phyloP scores from a whole-genome alignment of 495 filamentous ascomycete species.

The Talaromyces proteolyticus region DNA sequence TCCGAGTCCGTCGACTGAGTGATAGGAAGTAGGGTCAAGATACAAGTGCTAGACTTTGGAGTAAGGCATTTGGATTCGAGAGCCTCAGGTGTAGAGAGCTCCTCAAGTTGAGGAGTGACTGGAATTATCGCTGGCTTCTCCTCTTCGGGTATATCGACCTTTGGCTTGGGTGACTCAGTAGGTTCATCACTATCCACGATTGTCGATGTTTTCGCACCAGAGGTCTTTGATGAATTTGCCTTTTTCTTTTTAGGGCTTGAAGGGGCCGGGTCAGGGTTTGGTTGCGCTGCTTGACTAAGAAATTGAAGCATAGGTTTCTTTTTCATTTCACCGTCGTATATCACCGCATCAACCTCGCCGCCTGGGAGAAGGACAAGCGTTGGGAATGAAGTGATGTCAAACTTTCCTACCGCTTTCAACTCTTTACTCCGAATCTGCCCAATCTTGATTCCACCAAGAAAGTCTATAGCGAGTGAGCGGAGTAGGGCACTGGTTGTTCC shows the following conservation, averaged over 20 bases:
- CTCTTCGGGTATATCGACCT: conserved; percentile 26
- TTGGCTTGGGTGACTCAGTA: conserved; percentile 41
- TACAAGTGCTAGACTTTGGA: conserved; percentile 73
- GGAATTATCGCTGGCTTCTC: conserved; percentile 44
- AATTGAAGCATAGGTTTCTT: conserved; percentile 80
- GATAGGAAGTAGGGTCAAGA: conserved; percentile 70
- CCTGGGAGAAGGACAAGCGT: conserved; percentile 77
- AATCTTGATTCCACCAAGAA: conserved; percentile 72
- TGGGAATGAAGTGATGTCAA: conserved; percentile 72
- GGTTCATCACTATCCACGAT: conserved; percentile 36
- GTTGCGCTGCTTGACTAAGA: conserved; percentile 67
- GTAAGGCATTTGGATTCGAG: conserved; percentile 68
- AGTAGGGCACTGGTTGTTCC: conserved; percentile 78
- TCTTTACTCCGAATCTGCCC: conserved; percentile 87
- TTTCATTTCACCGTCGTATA: conserved; percentile 81
- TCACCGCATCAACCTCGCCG: conserved; percentile 57
- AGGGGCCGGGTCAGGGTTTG: conserved; percentile 67
- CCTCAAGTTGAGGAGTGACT: conserved; percentile 34
- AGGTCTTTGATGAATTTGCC: conserved; percentile 25
- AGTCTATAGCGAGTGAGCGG: conserved; percentile 85
- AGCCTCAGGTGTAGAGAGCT: conserved; percentile 49
- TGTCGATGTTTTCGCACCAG: conserved; percentile 20
- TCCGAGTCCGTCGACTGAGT: conserved; percentile 42
- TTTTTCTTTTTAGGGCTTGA: conserved; percentile 28
- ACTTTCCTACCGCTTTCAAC: conserved; percentile 60